A percentile compares a stretch with the other conserved stretches of the same genome.
phyloP scores from a whole-genome alignment of 768 basidiomycete species.

The Suillus discolor region DNA sequence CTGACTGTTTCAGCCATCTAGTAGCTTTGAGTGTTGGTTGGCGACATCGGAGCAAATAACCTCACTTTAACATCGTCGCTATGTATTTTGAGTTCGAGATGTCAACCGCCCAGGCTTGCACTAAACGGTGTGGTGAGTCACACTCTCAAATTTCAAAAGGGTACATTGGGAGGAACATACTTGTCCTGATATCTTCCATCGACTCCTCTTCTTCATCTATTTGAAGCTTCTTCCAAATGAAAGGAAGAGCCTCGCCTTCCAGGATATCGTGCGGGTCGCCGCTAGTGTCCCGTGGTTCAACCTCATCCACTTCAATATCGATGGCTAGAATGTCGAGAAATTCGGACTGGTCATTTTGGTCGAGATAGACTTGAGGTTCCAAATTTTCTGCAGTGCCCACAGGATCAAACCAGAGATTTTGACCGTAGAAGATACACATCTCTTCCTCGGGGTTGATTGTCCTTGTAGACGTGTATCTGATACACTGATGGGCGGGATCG shows the following conservation, averaged over 20 bases:
- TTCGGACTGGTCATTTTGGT: background rate
- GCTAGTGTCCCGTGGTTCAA: conserved; percentile 17
- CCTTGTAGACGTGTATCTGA: conserved; percentile 61
- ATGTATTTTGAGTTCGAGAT: conserved; percentile 63
- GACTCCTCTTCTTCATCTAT: conserved; percentile 66
- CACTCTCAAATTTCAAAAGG: conserved; percentile 1
- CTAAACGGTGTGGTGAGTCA: conserved; percentile 36
- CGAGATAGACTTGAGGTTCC: background rate
- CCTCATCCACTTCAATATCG: background rate
- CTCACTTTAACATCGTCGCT: conserved; percentile 64
- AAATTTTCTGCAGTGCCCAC: conserved; percentile 23
- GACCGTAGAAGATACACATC: conserved; percentile 78
- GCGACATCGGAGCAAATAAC: background rate
- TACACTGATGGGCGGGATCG: conserved; percentile 55
- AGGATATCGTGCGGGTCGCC: conserved; percentile 52
- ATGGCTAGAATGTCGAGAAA: background rate
- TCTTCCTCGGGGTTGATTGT: conserved; percentile 64
- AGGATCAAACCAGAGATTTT: conserved; percentile 64
- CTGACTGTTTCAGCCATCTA: conserved; percentile 72
- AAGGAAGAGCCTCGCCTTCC: conserved; percentile 64
- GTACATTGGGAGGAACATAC: conserved; percentile 14
- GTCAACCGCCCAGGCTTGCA: conserved; percentile 78
- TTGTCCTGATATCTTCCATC: conserved; percentile 48
- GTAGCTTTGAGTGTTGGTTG: background rate
- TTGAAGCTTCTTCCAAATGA: conserved; percentile 57